phyloP scores from a whole-genome alignment of 805 yeast genomes.

The Starmerella ratchasimensis region DNA sequence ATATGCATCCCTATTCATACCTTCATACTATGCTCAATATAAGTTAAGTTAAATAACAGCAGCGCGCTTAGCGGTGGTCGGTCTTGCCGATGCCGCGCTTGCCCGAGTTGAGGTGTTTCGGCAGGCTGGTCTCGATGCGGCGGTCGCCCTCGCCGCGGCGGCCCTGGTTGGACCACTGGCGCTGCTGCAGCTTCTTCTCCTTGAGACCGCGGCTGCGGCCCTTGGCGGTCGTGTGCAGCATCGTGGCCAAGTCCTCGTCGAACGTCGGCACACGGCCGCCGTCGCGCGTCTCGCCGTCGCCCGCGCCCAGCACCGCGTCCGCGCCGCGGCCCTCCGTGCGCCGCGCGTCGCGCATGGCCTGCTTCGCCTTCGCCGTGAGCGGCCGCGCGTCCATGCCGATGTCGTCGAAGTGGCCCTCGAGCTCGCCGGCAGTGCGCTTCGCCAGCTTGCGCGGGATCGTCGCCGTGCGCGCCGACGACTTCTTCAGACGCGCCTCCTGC shows the following conservation, averaged over 20 bases:
- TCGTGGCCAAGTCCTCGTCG: slow-evolving; percentile 71
- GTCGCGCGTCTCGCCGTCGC: slow-evolving; percentile 29
- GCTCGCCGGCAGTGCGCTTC: slow-evolving; percentile 44
- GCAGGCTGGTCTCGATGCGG: slow-evolving; percentile 68
- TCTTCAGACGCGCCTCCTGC: slow-evolving; percentile 73
- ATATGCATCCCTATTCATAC: too few relatives aligned
- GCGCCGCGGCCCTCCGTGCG: slow-evolving; percentile 45
- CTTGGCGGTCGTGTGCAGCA: slow-evolving; percentile 27
- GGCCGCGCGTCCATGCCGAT: slow-evolving; percentile 77
- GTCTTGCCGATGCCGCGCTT: slow-evolving; percentile 92
- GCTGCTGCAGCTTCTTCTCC: slow-evolving; percentile 76
- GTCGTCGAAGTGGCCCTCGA: slow-evolving; percentile 81
- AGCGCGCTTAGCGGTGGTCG: slow-evolving; percentile 54
- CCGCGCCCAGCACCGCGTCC: slow-evolving; percentile 57
- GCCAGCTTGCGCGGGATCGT: slow-evolving; percentile 83
- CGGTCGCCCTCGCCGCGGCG: slow-evolving; percentile 95
- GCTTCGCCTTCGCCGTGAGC: slow-evolving; percentile 39
- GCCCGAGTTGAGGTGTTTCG: slow-evolving; percentile 91
- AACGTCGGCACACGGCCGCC: slow-evolving; percentile 34
- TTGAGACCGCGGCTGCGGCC: slow-evolving; percentile 74
- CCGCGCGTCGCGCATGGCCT: slow-evolving; percentile 26
- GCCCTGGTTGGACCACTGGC: slow-evolving; percentile 84
- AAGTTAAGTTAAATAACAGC: too few relatives aligned
- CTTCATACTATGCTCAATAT: too few relatives aligned
- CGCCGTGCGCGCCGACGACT: slow-evolving; percentile 73